Percentiles rank a stretch among this genome's conserved stretches.
Conservation (phyloP, 192 early-diverging fungal genomes). For the Coemansia erecta region DNA sequence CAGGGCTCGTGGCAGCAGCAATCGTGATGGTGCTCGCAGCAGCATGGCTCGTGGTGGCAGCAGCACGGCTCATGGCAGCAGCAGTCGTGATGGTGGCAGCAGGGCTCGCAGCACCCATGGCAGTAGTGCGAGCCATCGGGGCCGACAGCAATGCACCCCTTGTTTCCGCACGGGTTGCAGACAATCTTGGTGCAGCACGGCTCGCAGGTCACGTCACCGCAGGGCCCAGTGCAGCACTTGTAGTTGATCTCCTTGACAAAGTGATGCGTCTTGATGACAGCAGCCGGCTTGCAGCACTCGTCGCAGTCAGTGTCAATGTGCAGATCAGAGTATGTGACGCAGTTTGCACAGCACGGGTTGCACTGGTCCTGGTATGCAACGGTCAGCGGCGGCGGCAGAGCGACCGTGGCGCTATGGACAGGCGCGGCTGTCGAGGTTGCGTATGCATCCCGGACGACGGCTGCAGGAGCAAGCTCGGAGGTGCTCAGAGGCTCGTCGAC, state of each 20-base stretch:
- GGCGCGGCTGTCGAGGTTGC: slow-evolving; percentile 11
- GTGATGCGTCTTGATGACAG: slow-evolving; percentile 51
- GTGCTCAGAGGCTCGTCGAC: slow-evolving; percentile 15
- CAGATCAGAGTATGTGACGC: slow-evolving; percentile 46
- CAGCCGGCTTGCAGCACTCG: slow-evolving; percentile 51
- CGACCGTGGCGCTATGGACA: slow-evolving; percentile 20
- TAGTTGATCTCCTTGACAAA: slow-evolving; percentile 54
- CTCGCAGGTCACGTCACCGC: slow-evolving; percentile 49
- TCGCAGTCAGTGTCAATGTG: slow-evolving; percentile 48
- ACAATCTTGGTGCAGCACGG: slow-evolving; percentile 53
- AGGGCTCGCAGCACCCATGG: slow-evolving; percentile 23
- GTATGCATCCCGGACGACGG: slow-evolving; percentile 11
- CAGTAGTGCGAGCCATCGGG: slow-evolving; percentile 36
- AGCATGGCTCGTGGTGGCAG: slow-evolving; percentile 17
- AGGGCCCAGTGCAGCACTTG: slow-evolving; percentile 54
- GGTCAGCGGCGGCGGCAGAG: slow-evolving; percentile 43
- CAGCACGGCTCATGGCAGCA: slow-evolving; percentile 14
- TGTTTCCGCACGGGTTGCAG: slow-evolving; percentile 42
- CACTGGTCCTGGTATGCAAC: slow-evolving; percentile 50
- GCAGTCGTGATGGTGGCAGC: slow-evolving; percentile 2
- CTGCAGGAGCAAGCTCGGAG: slow-evolving; percentile 12
- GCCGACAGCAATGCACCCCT: slow-evolving; percentile 29
- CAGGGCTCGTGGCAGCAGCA: slow-evolving; percentile 15
- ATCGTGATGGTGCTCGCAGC: slow-evolving; percentile 8
- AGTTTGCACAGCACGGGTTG: slow-evolving; percentile 52